phyloP scores from a whole-genome alignment of 345 rosid species.

The Citrus glauca region DNA sequence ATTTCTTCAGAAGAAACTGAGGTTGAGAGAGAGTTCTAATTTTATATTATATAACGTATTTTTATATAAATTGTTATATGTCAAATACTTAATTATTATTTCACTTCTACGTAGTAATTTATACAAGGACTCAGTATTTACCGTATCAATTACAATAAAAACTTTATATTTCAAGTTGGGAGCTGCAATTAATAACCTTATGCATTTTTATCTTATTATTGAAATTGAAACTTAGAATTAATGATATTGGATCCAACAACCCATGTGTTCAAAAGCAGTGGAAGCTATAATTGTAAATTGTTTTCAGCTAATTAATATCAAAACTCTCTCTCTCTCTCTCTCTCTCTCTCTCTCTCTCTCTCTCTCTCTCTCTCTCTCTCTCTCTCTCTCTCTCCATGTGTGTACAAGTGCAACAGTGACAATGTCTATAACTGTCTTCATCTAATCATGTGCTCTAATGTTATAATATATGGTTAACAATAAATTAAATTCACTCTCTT shows the following conservation, averaged over 20 bases:
- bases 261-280: constrained; percentile 30
- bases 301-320: background rate
- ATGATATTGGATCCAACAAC: constrained; percentile 18
- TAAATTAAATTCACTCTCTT: background rate
- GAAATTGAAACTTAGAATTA: background rate
- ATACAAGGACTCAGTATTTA: too few relatives aligned
- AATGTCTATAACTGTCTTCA: background rate
- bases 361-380: background rate
- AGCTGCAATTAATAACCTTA: too few relatives aligned
- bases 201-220: background rate
- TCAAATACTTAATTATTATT: too few relatives aligned
- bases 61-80: too few relatives aligned
- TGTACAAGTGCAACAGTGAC: background rate
- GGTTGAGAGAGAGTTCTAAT: too few relatives aligned
- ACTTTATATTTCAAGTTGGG: too few relatives aligned
- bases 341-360: background rate
- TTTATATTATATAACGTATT: too few relatives aligned
- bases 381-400: background rate
- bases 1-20: too few relatives aligned
- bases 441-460: background rate
- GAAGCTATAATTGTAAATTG: constrained; percentile 1
- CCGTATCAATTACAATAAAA: too few relatives aligned
- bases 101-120: too few relatives aligned
- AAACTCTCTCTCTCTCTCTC: background rate
- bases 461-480: background rate